phyloP scores from a whole-genome alignment of 352 stramenopile species.

The Pythium aphanidermatum region DNA sequence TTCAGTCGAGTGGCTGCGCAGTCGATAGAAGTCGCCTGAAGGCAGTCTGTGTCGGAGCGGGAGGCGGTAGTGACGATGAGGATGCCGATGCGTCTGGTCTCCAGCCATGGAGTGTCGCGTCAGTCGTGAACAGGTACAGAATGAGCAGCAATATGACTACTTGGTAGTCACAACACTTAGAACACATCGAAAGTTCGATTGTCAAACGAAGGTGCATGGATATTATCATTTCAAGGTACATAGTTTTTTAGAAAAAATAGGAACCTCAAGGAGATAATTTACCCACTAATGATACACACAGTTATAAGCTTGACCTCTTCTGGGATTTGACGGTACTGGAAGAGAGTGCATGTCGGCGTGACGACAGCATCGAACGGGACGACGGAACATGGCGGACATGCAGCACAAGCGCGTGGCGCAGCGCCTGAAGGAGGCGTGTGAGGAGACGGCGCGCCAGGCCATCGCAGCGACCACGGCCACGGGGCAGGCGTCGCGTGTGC shows the following conservation, averaged over 20 bases:
- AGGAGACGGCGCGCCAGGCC: constrained; percentile 76
- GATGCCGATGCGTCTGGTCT: no score
- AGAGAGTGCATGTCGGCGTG: no score
- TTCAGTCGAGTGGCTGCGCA: no score
- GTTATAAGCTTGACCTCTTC: no score
- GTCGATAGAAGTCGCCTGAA: no score
- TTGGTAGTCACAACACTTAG: constrained; percentile 6
- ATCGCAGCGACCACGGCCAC: constrained; percentile 64
- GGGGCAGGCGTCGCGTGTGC: constrained; percentile 63
- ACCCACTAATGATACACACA: no score
- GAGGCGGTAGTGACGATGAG: no score
- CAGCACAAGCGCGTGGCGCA: constrained; percentile 64
- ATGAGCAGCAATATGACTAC: constrained; percentile 9
- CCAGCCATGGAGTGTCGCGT: constrained; percentile 6
- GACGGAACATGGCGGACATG: constrained; percentile 41
- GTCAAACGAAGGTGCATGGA: constrained; percentile 12
- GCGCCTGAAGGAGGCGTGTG: constrained; percentile 71
- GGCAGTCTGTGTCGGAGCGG: no score
- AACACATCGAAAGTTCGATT: constrained; percentile 3
- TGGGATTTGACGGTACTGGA: no score
- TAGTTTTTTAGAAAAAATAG: not conserved
- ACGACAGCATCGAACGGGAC: not conserved
- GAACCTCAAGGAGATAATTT: not conserved
- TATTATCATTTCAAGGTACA: constrained; percentile 6
- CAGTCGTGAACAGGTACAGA: constrained; percentile 10